Conservation (phyloP, 2,329 filamentous ascomycete species). For the Gremmenia infestans region DNA sequence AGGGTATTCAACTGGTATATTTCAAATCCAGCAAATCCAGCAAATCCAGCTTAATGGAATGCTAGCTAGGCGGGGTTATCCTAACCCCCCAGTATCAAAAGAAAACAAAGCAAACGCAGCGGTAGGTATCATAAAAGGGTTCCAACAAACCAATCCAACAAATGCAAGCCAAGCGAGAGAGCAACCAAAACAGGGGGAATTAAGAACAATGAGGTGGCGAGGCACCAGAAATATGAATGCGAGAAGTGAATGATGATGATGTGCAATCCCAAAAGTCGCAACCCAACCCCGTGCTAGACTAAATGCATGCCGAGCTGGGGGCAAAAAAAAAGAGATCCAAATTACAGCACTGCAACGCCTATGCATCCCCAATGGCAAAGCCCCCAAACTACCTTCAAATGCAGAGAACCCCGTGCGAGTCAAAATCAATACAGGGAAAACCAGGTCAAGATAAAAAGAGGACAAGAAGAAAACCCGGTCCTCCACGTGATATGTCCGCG, state of each 20-base stretch:
- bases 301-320: slow-evolving; percentile 25
- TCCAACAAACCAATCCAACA: neutral
- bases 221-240: slow-evolving; percentile 4
- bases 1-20: slow-evolving; percentile 1
- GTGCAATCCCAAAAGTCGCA: too few relatives aligned
- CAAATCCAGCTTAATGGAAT: neutral
- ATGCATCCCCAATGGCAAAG: slow-evolving; percentile 13
- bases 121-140: slow-evolving; percentile 10
- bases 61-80: neutral
- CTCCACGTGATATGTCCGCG: neutral
- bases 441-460: slow-evolving; percentile 16
- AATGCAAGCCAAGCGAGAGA: neutral
- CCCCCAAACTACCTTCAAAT: slow-evolving; percentile 28
- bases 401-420: slow-evolving; percentile 30
- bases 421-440: slow-evolving; percentile 27
- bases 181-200: neutral
- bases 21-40: neutral
- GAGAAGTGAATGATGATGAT: neutral
- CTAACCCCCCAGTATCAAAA: neutral
- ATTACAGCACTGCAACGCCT: slow-evolving; percentile 19
- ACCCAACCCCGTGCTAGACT: slow-evolving; percentile 6
- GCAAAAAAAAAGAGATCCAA: neutral
- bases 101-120: neutral
- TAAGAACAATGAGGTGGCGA: neutral
- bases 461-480: slow-evolving; percentile 12